These are phyloP conservation scores for Cercospora sp. DNA, from an alignment of 2,329 filamentous ascomycete genomes.

Conservation along the genomic window DNA sequence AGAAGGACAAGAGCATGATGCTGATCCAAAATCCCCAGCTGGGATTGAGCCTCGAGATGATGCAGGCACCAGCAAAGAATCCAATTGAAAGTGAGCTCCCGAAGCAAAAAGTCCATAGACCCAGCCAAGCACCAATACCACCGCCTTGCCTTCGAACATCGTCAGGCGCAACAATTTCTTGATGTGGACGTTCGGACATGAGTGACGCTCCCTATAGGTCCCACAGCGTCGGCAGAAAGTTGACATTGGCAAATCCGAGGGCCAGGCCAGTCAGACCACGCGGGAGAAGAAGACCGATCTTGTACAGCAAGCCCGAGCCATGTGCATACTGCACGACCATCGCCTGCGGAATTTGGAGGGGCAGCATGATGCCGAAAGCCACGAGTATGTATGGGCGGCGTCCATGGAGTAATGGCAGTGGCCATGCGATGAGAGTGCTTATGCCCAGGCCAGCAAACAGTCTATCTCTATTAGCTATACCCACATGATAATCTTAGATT, in stretches of 20 bases:
- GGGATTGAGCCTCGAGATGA: slow-evolving; percentile 65
- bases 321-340: slow-evolving; percentile 60
- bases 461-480: slow-evolving; percentile 28
- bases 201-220: slow-evolving; percentile 76
- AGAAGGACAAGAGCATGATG: slow-evolving; percentile 64
- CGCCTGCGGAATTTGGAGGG: slow-evolving; percentile 74
- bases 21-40: slow-evolving; percentile 76
- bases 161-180: slow-evolving; percentile 66
- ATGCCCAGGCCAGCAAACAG: slow-evolving; percentile 71
- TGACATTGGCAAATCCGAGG: slow-evolving; percentile 75
- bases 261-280: slow-evolving; percentile 66
- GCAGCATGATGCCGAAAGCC: slow-evolving; percentile 67
- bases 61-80: slow-evolving; percentile 68
- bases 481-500: background rate
- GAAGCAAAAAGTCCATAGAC: slow-evolving; percentile 75
- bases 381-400: slow-evolving; percentile 74
- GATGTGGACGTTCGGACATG: slow-evolving; percentile 70
- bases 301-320: slow-evolving; percentile 58
- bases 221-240: slow-evolving; percentile 68
- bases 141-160: slow-evolving; percentile 74
- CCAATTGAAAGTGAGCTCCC: slow-evolving; percentile 70
- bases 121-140: slow-evolving; percentile 77
- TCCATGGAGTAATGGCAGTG: slow-evolving; percentile 71
- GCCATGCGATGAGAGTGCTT: slow-evolving; percentile 71
- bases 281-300: slow-evolving; percentile 61